phyloP scores from a whole-genome alignment of 306 rosid genomes.

The Dicorynia guianensis region DNA sequence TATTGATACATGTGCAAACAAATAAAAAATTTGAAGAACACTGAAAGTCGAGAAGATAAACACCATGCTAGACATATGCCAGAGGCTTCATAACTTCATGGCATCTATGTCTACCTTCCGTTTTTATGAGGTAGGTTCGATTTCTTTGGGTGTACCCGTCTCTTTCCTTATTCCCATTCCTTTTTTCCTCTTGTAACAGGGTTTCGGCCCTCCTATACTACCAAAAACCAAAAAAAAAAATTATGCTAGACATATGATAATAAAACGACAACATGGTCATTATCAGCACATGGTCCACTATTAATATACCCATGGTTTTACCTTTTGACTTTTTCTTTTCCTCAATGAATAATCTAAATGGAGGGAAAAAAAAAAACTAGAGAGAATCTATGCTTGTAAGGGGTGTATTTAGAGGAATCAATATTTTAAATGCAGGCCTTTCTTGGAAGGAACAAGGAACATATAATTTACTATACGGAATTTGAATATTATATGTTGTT shows the following conservation, averaged over 20 bases:
- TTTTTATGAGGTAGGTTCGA: too few relatives aligned
- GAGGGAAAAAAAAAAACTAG: neutral
- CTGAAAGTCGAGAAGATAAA: constrained; percentile 41
- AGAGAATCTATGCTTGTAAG: constrained; percentile 50
- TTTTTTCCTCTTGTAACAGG: too few relatives aligned
- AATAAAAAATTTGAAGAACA: constrained; percentile 22
- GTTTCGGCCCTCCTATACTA: too few relatives aligned
- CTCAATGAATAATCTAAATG: constrained; percentile 23
- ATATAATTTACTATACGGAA: constrained; percentile 10
- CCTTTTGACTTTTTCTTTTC: constrained; percentile 29
- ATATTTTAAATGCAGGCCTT: constrained; percentile 37
- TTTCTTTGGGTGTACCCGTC: too few relatives aligned
- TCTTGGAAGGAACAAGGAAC: constrained; percentile 49
- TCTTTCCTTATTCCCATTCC: too few relatives aligned
- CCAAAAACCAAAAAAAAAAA: too few relatives aligned
- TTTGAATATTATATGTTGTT: constrained; percentile 30
- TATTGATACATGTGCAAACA: constrained; percentile 25
- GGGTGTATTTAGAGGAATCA: constrained; percentile 24
- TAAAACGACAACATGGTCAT: constrained; percentile 50
- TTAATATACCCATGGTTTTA: constrained; percentile 42
- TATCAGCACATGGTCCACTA: constrained; percentile 54
- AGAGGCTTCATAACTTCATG: too few relatives aligned
- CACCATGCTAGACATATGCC: neutral
- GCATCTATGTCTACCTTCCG: too few relatives aligned
- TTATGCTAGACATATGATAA: constrained; percentile 28